Percentiles rank a stretch among this genome's conserved stretches.
Evolutionary conservation across 192 early-diverging fungal genomes (phyloP).

Genomic region (Coemansia guatemalensis): DNA sequence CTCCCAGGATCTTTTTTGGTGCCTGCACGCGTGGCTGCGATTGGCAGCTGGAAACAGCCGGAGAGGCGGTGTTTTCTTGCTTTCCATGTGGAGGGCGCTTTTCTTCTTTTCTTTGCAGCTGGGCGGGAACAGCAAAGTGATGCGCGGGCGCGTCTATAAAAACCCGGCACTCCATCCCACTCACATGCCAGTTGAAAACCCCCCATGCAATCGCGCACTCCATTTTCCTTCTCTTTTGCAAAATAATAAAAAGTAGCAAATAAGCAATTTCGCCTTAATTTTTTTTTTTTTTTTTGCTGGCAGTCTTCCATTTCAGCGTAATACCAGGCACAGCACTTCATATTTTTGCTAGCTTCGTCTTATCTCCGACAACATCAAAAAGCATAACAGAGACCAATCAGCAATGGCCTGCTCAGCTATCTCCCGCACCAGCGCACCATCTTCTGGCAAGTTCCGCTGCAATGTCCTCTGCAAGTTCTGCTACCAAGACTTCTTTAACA

Average conservation of each 20-base stretch:
- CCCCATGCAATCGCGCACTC: neutral
- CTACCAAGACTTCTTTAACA: conserved; percentile 22
- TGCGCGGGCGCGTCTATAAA: neutral
- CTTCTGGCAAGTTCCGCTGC: conserved; percentile 35
- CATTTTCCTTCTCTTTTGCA: neutral
- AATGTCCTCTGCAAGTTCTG: conserved; percentile 37
- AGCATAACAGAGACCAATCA: neutral
- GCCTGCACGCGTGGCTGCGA: neutral
- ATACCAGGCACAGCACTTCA: neutral
- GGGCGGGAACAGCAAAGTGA: neutral
- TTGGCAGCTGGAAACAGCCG: neutral
- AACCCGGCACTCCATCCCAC: neutral
- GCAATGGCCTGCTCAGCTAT: conserved; percentile 35
- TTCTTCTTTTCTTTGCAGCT: neutral
- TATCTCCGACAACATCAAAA: neutral
- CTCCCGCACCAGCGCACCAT: conserved; percentile 19
- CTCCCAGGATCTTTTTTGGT: neutral
- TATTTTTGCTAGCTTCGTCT: neutral
- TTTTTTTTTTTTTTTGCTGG: neutral
- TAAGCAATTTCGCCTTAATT: neutral
- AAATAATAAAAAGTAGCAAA: neutral
- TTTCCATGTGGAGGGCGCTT: neutral
- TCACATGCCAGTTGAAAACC: neutral
- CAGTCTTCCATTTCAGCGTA: neutral
- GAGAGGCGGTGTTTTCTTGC: conserved; percentile 1